Evolutionary conservation across 2,329 filamentous ascomycete species (phyloP).

Genomic region (Verticillium albo-atrum): DNA sequence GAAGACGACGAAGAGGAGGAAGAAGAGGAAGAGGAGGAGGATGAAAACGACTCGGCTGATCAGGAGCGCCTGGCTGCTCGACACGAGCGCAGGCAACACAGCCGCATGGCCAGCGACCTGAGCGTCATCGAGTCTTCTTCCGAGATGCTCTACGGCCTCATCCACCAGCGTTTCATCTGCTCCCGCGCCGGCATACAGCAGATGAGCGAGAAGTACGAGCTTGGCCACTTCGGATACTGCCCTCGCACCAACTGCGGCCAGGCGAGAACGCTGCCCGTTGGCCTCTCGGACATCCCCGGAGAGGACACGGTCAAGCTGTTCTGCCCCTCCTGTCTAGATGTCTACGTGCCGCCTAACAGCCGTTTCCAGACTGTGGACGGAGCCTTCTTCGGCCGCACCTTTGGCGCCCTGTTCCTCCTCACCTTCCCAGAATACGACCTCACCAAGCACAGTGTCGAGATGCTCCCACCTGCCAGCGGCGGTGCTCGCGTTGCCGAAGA

Average conservation of each 20-base stretch:
- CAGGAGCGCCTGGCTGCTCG: conserved; percentile 46
- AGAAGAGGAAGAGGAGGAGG: conserved; percentile 69
- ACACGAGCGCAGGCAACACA: conserved; percentile 69
- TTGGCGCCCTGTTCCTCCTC: conserved; percentile 95
- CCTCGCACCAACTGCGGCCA: conserved; percentile 92
- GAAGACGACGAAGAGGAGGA: conserved; percentile 90
- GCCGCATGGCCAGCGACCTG: conserved; percentile 85
- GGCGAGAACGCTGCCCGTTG: conserved; percentile 86
- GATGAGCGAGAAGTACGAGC: conserved; percentile 98
- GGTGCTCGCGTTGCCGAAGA: conserved; percentile 34
- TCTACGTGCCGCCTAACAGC: conserved; percentile 96
- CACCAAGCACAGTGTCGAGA: conserved; percentile 62
- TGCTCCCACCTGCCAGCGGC: conserved; percentile 34
- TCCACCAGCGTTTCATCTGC: conserved; percentile 98
- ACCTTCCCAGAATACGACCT: conserved; percentile 97
- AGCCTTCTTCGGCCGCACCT: conserved; percentile 96
- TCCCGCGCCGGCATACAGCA: conserved; percentile 94
- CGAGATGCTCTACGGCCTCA: conserved; percentile 96
- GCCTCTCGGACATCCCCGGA: conserved; percentile 88
- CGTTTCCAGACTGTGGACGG: conserved; percentile 96
- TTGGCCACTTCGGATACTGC: conserved; percentile 92
- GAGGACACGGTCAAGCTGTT: conserved; percentile 98
- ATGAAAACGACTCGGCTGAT: conserved; percentile 66
- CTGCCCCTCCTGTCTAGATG: conserved; percentile 92
- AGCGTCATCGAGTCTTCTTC: conserved; percentile 95